phyloP scores from a whole-genome alignment of 768 basidiomycete genomes.

The Russula sp. region DNA sequence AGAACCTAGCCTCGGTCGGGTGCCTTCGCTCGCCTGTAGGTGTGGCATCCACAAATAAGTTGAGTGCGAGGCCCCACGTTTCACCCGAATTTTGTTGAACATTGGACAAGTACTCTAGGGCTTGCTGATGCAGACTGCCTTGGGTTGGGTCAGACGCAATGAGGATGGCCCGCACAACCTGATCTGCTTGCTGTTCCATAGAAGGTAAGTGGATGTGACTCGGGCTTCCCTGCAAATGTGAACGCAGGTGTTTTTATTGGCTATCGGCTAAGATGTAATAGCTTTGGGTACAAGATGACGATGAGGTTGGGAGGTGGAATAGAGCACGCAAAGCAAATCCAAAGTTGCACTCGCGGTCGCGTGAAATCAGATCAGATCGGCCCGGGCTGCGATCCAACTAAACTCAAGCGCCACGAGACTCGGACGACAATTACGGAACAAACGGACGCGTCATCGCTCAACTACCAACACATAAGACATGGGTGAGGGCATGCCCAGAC shows the following conservation, averaged over 20 bases:
- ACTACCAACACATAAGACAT: too few relatives aligned
- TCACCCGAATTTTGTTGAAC: slow-evolving; percentile 69
- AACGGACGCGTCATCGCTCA: too few relatives aligned
- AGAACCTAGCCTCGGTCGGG: slow-evolving; percentile 67
- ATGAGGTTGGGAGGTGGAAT: background rate
- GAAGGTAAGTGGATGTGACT: slow-evolving; percentile 18
- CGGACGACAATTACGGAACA: background rate
- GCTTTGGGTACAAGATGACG: background rate
- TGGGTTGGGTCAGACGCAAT: slow-evolving; percentile 81
- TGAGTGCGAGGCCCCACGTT: slow-evolving; percentile 76
- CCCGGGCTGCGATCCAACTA: background rate
- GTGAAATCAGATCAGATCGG: slow-evolving; percentile 18
- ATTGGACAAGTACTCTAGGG: slow-evolving; percentile 71
- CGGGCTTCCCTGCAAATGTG: slow-evolving; percentile 18
- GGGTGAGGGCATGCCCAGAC: too few relatives aligned
- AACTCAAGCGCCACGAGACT: too few relatives aligned
- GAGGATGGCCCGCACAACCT: slow-evolving; percentile 75
- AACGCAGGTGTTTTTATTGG: slow-evolving; percentile 8
- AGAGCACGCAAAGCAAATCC: background rate
- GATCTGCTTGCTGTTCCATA: slow-evolving; percentile 74
- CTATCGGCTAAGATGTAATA: slow-evolving; percentile 2
- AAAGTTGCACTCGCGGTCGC: background rate
- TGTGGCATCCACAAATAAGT: slow-evolving; percentile 59
- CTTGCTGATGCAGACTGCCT: slow-evolving; percentile 70
- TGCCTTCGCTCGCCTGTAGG: slow-evolving; percentile 60